A percentile compares a stretch with the other conserved stretches of the same genome.
Evolutionary conservation across 257 asterid species (phyloP).

Genomic region (Galeopsis tetrahit): DNA sequence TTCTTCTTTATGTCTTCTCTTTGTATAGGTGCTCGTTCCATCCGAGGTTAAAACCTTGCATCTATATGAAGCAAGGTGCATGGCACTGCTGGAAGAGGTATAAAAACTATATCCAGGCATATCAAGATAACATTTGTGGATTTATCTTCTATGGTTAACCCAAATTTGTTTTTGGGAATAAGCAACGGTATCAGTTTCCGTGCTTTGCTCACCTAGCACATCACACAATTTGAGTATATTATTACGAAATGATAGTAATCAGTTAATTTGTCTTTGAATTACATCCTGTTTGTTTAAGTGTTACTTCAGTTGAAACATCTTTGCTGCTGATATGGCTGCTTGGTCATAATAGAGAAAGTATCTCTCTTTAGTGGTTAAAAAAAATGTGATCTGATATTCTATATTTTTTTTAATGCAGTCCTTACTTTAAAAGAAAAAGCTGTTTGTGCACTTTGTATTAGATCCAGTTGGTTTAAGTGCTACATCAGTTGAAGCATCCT

Average conservation of each 20-base stretch:
- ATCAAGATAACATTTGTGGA: slow-evolving; percentile 1
- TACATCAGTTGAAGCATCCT: slow-evolving; percentile 65
- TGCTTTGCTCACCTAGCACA: slow-evolving; percentile 1
- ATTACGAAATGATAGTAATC: background rate
- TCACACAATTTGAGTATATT: background rate
- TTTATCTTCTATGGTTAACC: slow-evolving; percentile 20
- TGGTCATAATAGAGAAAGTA: slow-evolving; percentile 76
- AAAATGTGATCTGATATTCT: slow-evolving; percentile 10
- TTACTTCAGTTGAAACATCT: slow-evolving; percentile 56
- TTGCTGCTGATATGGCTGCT: slow-evolving; percentile 76
- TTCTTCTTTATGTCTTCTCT: slow-evolving; percentile 26
- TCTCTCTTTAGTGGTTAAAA: slow-evolving; percentile 14
- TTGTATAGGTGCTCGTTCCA: slow-evolving; percentile 74
- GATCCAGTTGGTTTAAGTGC: slow-evolving; percentile 66
- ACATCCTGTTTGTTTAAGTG: slow-evolving; percentile 63
- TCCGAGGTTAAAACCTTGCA: slow-evolving; percentile 77
- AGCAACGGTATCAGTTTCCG: slow-evolving; percentile 1
- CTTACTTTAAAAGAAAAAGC: slow-evolving; percentile 55
- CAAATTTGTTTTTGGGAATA: too few relatives aligned
- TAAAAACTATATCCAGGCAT: slow-evolving; percentile 9
- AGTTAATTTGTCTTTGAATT: slow-evolving; percentile 46
- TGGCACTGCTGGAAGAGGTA: slow-evolving; percentile 87
- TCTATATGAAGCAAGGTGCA: slow-evolving; percentile 82
- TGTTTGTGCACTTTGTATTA: slow-evolving; percentile 79
- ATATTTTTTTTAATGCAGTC: slow-evolving; percentile 47